Percentiles rank a stretch among this genome's conserved stretches.
Conservation (phyloP, 495 filamentous ascomycete genomes). For the Penicillium salamii region DNA sequence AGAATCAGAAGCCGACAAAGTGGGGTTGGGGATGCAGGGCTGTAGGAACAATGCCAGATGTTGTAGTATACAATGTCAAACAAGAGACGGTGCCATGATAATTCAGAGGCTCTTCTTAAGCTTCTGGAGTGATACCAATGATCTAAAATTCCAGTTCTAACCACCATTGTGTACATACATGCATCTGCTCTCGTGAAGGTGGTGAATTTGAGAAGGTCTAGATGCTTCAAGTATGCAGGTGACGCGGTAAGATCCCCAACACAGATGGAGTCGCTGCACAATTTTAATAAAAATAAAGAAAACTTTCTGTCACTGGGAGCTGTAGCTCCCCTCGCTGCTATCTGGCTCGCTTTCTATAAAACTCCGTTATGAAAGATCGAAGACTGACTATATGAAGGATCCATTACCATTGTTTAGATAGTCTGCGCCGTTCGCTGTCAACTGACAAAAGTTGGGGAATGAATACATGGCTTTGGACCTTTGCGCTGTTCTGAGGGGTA, state of each 20-base stretch:
- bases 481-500: too few relatives aligned
- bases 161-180: neutral
- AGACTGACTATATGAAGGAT: too few relatives aligned
- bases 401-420: too few relatives aligned
- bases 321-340: too few relatives aligned
- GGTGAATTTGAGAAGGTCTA: constrained; percentile 6
- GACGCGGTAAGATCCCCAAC: constrained; percentile 6
- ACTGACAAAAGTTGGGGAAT: too few relatives aligned
- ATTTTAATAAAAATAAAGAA: neutral
- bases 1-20: too few relatives aligned
- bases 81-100: neutral
- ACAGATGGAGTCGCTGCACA: neutral
- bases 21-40: neutral
- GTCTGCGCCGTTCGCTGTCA: too few relatives aligned
- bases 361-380: too few relatives aligned
- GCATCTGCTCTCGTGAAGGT: neutral
- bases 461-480: too few relatives aligned
- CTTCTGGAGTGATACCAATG: constrained; percentile 5
- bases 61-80: too few relatives aligned
- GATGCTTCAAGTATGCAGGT: constrained; percentile 6
- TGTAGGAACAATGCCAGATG: too few relatives aligned
- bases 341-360: neutral
- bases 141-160: neutral
- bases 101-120: constrained; percentile 7
- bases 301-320: too few relatives aligned